These are phyloP conservation scores for Arxiozyma bovina DNA, from an alignment of 1,139 yeast genomes.

Conservation along the genomic window DNA sequence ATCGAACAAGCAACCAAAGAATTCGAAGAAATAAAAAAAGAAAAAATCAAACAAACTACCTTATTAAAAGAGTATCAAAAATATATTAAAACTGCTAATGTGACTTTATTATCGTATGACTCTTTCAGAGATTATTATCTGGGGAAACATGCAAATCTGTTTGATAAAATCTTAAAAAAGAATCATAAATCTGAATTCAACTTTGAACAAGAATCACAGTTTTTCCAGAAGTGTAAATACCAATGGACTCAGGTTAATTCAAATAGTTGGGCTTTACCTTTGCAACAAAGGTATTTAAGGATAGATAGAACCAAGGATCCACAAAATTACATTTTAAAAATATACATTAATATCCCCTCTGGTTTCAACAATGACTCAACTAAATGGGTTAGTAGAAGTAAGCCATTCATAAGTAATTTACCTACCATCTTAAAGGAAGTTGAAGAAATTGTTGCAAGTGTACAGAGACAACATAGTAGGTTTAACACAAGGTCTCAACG, in stretches of 20 bases:
- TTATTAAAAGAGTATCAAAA: conserved; percentile 4
- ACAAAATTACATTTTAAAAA: background rate
- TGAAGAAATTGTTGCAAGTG: background rate
- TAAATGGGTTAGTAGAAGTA: background rate
- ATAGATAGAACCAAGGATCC: background rate
- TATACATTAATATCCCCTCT: background rate
- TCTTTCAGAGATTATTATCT: conserved; percentile 23
- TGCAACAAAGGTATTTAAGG: conserved; percentile 6
- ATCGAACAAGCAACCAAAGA: background rate
- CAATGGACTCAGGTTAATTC: conserved; percentile 27
- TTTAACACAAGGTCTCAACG: background rate
- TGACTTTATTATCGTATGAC: conserved; percentile 29
- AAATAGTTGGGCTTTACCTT: conserved; percentile 24
- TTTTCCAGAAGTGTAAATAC: conserved; percentile 19
- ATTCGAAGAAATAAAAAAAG: background rate
- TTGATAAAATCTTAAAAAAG: background rate
- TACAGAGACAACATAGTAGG: background rate
- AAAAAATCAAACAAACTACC: conserved; percentile 2
- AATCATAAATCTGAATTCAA: background rate
- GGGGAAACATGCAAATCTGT: background rate
- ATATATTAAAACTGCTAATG: conserved; percentile 8
- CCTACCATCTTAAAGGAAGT: background rate
- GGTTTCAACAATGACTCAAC: background rate
- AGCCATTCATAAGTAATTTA: background rate
- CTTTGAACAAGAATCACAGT: conserved; percentile 12